A percentile compares a stretch with the other conserved stretches of the same genome.
These are phyloP conservation scores for Russula sp. DNA, from an alignment of 768 basidiomycete genomes.

Conservation along the genomic window DNA sequence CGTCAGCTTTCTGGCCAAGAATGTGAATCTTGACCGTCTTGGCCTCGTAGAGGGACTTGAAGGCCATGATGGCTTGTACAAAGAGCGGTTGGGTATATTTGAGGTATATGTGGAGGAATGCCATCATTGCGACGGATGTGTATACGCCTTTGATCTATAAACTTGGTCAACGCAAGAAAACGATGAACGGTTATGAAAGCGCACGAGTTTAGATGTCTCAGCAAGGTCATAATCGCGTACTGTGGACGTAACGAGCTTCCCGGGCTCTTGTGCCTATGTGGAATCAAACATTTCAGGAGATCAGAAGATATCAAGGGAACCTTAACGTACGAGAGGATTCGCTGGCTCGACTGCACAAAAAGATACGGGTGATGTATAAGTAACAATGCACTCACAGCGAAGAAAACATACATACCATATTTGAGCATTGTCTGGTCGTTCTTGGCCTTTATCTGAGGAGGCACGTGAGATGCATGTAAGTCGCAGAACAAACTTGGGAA, in stretches of 20 bases:
- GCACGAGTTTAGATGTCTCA: constrained; percentile 78
- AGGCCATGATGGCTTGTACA: constrained; percentile 91
- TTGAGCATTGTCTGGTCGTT: constrained; percentile 96
- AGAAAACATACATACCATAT: constrained; percentile 62
- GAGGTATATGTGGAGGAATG: constrained; percentile 89
- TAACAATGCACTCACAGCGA: neutral
- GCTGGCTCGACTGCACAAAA: constrained; percentile 73
- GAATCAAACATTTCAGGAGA: neutral
- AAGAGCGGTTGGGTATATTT: constrained; percentile 96
- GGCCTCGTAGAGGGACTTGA: constrained; percentile 87
- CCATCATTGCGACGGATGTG: constrained; percentile 84
- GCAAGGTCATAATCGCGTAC: constrained; percentile 89
- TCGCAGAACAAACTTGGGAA: constrained; percentile 8
- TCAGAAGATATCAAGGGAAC: neutral
- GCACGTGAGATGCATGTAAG: constrained; percentile 9
- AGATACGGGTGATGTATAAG: constrained; percentile 20
- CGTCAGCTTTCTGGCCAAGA: constrained; percentile 72
- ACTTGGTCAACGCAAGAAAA: constrained; percentile 17
- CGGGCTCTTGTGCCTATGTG: constrained; percentile 60
- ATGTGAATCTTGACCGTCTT: constrained; percentile 82
- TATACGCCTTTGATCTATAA: constrained; percentile 60
- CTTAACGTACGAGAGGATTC: constrained; percentile 64
- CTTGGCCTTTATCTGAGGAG: constrained; percentile 78
- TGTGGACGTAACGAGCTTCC: constrained; percentile 84
- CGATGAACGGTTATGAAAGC: constrained; percentile 41